Conservation (phyloP, 768 basidiomycete genomes). For the Fistulinella prunicolor region DNA sequence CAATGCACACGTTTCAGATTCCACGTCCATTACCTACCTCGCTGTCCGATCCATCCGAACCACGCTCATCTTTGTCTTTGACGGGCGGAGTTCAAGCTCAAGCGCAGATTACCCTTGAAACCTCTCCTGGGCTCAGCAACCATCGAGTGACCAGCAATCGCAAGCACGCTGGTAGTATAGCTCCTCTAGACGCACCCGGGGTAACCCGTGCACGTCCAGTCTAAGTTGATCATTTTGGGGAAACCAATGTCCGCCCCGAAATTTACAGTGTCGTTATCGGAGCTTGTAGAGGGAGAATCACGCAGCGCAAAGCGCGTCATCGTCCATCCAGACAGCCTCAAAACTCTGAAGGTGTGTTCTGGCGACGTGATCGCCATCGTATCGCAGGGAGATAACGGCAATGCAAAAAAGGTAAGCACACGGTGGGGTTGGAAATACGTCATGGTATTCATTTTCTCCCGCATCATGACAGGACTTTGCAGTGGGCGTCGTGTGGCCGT, state of each 20-base stretch:
- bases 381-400: constrained; percentile 36
- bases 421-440: constrained; percentile 9
- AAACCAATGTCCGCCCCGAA: constrained; percentile 17
- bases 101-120: no score
- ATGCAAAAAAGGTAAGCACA: constrained; percentile 35
- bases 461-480: constrained; percentile 53
- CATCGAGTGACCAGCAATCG: no score
- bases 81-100: no score
- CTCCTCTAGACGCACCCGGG: no score
- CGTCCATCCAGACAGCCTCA: constrained; percentile 60
- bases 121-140: no score
- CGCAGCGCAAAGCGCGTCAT: constrained; percentile 63
- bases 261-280: constrained; percentile 41
- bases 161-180: no score
- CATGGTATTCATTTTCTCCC: constrained; percentile 15
- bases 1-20: no score
- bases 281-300: constrained; percentile 34
- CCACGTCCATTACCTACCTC: no score
- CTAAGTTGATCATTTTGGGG: constrained; percentile 1
- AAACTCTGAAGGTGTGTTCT: constrained; percentile 57
- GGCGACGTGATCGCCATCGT: constrained; percentile 70
- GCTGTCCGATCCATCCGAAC: no score
- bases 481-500: constrained; percentile 77
- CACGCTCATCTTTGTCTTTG: no score
- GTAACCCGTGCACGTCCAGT: background rate